phyloP scores from a whole-genome alignment of 1,284 basidiomycete genomes.

The Cutaneotrichosporon sp. region DNA sequence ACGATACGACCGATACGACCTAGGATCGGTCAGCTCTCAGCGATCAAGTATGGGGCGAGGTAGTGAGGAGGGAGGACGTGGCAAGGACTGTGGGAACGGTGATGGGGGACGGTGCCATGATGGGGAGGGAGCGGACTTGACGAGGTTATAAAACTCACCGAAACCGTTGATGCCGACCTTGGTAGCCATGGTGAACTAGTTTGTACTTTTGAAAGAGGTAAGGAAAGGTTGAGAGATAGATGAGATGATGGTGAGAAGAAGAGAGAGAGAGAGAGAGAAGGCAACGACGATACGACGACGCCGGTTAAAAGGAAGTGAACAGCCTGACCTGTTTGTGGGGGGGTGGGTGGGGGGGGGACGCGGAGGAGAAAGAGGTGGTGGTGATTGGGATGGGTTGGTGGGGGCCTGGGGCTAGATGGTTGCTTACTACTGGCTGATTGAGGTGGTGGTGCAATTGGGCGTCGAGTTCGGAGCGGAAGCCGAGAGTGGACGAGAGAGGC shows the following conservation, averaged over 20 bases:
- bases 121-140: background rate
- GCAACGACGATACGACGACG: too few species aligned
- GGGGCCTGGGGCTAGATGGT: too few species aligned
- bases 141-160: constrained; percentile 58
- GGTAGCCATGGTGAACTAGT: constrained; percentile 52
- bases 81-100: background rate
- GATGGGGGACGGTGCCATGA: background rate
- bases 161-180: constrained; percentile 96
- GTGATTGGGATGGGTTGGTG: background rate
- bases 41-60: too few species aligned
- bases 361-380: background rate
- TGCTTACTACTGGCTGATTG: too few species aligned
- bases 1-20: constrained; percentile 99
- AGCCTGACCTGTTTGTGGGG: too few species aligned
- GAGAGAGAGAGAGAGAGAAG: constrained; percentile 8
- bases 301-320: background rate
- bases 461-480: too few species aligned
- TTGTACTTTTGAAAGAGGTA: constrained; percentile 12
- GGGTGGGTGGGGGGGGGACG: background rate
- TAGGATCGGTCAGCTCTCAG: constrained; percentile 45
- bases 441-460: too few species aligned
- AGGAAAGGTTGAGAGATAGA: constrained; percentile 9
- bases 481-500: too few species aligned
- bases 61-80: background rate
- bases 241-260: constrained; percentile 10